Evolutionary conservation across 495 filamentous ascomycete species (phyloP).

Genomic region (Penicillium coffeae): DNA sequence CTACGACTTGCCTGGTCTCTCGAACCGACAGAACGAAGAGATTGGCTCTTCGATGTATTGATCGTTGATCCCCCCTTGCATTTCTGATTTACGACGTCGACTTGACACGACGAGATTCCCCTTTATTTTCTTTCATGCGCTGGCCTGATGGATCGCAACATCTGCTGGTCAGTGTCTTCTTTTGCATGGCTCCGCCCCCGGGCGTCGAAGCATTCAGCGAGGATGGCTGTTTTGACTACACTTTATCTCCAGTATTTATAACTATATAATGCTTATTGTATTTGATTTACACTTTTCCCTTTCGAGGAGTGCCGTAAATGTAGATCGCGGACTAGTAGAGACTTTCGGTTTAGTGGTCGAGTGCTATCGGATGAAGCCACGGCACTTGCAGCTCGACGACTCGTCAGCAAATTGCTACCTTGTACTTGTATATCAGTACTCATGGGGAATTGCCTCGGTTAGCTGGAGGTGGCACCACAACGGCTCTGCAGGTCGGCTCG

Average conservation of each 20-base stretch:
- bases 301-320: background rate
- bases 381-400: too few relatives aligned
- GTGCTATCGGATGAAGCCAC: too few relatives aligned
- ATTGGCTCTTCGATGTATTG: background rate
- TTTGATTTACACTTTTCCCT: background rate
- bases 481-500: background rate
- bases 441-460: background rate
- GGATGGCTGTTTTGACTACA: slow-evolving; percentile 13
- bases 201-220: slow-evolving; percentile 26
- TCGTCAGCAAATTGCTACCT: too few relatives aligned
- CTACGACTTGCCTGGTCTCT: slow-evolving; percentile 3
- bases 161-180: slow-evolving; percentile 3
- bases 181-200: slow-evolving; percentile 20
- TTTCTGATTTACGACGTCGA: background rate
- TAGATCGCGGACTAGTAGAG: too few relatives aligned
- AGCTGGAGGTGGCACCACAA: background rate
- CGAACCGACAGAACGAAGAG: background rate
- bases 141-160: slow-evolving; percentile 1
- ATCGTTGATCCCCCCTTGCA: background rate
- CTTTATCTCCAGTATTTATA: slow-evolving; percentile 21
- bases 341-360: too few relatives aligned
- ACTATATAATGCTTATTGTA: slow-evolving; percentile 22
- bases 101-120: slow-evolving; percentile 20
- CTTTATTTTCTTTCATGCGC: slow-evolving; percentile 13
- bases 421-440: too few relatives aligned